Evolutionary conservation across 1,139 yeast genomes (phyloP).

Genomic region (Taphrina pruni): DNA sequence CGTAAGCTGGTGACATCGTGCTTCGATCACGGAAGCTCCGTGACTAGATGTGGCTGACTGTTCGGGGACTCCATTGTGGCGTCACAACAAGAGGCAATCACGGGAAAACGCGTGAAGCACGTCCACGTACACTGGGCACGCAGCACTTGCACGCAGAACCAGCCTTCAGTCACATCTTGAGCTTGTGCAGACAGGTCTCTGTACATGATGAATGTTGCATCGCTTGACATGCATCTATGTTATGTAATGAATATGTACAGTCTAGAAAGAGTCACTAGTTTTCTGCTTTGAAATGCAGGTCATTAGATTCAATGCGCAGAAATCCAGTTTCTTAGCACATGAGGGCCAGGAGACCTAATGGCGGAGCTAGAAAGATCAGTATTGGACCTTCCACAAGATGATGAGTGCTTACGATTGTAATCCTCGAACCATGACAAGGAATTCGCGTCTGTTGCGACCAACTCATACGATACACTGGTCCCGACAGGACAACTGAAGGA

Average conservation of each 20-base stretch:
- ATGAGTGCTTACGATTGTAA: conserved; percentile 26
- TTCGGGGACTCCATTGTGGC: not conserved
- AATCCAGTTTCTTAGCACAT: conserved; percentile 24
- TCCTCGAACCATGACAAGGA: conserved; percentile 35
- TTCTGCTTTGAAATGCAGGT: not conserved
- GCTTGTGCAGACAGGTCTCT: too few species aligned
- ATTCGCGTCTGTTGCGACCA: conserved; percentile 30
- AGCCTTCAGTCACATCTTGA: too few species aligned
- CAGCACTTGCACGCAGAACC: too few species aligned
- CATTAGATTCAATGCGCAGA: conserved; percentile 1
- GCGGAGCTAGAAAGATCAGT: conserved; percentile 15
- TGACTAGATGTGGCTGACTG: not conserved
- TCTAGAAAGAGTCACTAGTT: not conserved
- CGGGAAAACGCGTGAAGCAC: not conserved
- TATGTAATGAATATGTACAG: not conserved
- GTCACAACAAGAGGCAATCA: not conserved
- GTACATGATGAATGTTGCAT: too few species aligned
- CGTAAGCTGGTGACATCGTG: conserved; percentile 11
- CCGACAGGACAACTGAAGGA: conserved; percentile 38
- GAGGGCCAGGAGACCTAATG: conserved; percentile 27
- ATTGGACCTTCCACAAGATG: not conserved
- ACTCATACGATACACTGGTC: conserved; percentile 34
- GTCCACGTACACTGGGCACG: too few species aligned
- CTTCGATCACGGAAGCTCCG: not conserved
- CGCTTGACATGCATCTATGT: too few species aligned